Conservation (phyloP, 108 stramenopile species). For the Discostella pseudostelligera region DNA sequence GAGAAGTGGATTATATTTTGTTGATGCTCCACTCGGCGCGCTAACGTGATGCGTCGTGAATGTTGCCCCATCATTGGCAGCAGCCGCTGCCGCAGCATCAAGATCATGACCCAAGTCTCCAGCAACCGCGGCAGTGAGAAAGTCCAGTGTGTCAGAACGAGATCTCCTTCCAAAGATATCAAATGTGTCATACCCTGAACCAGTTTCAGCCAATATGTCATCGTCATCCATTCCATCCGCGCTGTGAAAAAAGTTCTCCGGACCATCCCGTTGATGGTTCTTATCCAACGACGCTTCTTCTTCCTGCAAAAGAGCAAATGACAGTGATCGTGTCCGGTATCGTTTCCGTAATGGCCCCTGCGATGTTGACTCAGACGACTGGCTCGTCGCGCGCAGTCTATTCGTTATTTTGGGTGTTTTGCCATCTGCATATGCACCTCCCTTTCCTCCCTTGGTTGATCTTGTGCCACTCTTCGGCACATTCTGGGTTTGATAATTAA, state of each 20-base stretch:
- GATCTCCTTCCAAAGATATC: constrained; percentile 20
- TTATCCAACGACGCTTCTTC: background rate
- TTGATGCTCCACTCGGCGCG: constrained; percentile 43
- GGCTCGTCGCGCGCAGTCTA: constrained; percentile 15
- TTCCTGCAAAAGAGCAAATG: constrained; percentile 16
- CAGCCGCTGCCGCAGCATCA: constrained; percentile 37
- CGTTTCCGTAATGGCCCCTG: constrained; percentile 29
- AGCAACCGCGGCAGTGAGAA: constrained; percentile 45
- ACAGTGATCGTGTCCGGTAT: constrained; percentile 33
- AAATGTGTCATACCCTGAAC: background rate
- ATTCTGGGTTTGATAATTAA: background rate
- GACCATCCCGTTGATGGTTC: background rate
- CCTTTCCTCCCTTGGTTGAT: background rate
- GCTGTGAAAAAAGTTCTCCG: background rate
- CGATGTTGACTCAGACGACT: constrained; percentile 11
- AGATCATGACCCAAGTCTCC: constrained; percentile 49
- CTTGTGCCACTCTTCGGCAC: background rate
- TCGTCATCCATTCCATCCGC: constrained; percentile 7
- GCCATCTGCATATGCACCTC: constrained; percentile 19
- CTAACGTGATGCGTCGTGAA: constrained; percentile 42
- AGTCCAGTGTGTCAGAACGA: constrained; percentile 44
- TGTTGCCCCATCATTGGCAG: constrained; percentile 30
- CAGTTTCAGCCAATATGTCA: constrained; percentile 24
- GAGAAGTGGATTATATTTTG: constrained; percentile 5
- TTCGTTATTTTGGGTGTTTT: constrained; percentile 47